These are phyloP conservation scores for Eucalyptus grandis DNA, from an alignment of 345 rosid species.

Conservation along the genomic window DNA sequence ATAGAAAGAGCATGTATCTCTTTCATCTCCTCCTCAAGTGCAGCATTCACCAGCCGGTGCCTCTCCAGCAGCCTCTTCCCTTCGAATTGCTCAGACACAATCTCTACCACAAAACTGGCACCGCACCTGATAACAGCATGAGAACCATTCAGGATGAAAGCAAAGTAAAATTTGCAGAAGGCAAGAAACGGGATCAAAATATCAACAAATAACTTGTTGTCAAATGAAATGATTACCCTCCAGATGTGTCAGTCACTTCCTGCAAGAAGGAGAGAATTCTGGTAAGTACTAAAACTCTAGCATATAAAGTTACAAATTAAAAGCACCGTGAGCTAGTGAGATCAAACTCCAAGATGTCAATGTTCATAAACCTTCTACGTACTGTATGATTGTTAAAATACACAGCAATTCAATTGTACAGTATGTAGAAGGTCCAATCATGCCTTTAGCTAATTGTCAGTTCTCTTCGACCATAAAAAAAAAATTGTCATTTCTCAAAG, in stretches of 20 bases:
- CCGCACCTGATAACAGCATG: slow-evolving; percentile 46
- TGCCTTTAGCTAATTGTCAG: neutral
- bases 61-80: slow-evolving; percentile 88
- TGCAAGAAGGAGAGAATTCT: slow-evolving; percentile 4
- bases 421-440: neutral
- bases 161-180: neutral
- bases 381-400: neutral
- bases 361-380: neutral
- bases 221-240: slow-evolving; percentile 52
- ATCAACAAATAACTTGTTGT: neutral
- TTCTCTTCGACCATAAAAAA: too few species aligned
- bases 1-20: slow-evolving; percentile 88
- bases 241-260: slow-evolving; percentile 86
- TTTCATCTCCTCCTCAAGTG: slow-evolving; percentile 78
- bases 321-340: neutral
- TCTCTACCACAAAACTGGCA: slow-evolving; percentile 65
- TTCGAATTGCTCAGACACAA: slow-evolving; percentile 63
- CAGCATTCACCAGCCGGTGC: slow-evolving; percentile 68
- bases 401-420: neutral
- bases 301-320: neutral
- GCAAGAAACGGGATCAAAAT: neutral
- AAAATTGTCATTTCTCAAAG: neutral
- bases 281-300: neutral
- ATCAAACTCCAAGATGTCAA: neutral
- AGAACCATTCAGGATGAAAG: neutral